phyloP scores from a whole-genome alignment of 495 filamentous ascomycete genomes.

The Hypoxylon fuscum region DNA sequence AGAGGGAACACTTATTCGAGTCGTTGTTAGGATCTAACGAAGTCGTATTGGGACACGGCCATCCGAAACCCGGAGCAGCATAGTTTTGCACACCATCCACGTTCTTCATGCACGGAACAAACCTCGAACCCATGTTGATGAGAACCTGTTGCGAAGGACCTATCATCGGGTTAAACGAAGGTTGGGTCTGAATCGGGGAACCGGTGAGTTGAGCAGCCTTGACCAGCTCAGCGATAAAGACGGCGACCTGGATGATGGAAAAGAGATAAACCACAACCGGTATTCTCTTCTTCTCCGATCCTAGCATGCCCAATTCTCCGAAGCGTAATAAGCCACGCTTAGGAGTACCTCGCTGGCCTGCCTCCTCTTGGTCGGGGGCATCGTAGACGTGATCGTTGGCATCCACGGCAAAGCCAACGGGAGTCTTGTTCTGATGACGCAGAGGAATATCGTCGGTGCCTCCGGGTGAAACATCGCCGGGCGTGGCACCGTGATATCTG shows the following conservation, averaged over 20 bases:
- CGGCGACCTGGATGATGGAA: conserved; percentile 76
- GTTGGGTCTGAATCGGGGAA: conserved; percentile 84
- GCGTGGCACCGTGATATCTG: conserved; percentile 63
- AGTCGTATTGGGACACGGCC: conserved; percentile 82
- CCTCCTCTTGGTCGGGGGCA: conserved; percentile 40
- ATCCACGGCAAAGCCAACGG: conserved; percentile 49
- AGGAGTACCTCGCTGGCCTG: conserved; percentile 31
- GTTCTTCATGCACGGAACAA: conserved; percentile 93
- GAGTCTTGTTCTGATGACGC: conserved; percentile 52
- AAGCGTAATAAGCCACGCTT: conserved; percentile 50
- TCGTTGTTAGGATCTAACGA: conserved; percentile 53
- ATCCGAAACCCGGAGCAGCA: conserved; percentile 47
- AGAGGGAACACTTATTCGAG: conserved; percentile 71
- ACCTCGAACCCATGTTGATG: conserved; percentile 96
- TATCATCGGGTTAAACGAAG: conserved; percentile 94
- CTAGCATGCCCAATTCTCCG: conserved; percentile 59
- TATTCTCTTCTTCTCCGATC: conserved; percentile 64
- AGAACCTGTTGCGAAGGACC: conserved; percentile 88
- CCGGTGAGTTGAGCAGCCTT: conserved; percentile 74
- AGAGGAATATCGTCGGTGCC: conserved; percentile 75
- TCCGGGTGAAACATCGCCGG: conserved; percentile 43
- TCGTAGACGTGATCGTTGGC: conserved; percentile 64
- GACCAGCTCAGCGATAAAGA: conserved; percentile 91
- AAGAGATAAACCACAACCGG: conserved; percentile 86
- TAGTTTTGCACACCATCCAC: conserved; percentile 70